Evolutionary conservation across 2,329 filamentous ascomycete genomes (phyloP).

Genomic region (Geosmithia morbida): DNA sequence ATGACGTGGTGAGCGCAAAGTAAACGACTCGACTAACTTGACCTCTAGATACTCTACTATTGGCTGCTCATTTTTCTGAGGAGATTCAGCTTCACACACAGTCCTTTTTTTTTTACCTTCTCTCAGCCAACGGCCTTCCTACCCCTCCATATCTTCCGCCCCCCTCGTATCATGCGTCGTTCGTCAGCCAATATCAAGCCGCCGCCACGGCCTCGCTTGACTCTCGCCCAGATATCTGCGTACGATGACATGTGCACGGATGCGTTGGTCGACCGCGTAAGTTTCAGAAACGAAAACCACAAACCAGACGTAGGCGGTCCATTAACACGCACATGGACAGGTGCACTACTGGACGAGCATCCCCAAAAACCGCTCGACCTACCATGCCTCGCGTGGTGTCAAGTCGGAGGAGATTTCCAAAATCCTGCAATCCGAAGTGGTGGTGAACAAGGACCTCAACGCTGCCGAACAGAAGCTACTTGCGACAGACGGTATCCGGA

Average conservation of each 20-base stretch:
- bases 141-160: neutral
- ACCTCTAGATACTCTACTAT: neutral
- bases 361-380: slow-evolving; percentile 82
- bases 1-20: neutral
- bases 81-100: neutral
- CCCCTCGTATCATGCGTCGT: neutral
- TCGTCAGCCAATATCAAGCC: neutral
- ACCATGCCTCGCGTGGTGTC: slow-evolving; percentile 70
- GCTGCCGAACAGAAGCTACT: slow-evolving; percentile 62
- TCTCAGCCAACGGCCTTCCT: neutral
- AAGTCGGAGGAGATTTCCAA: slow-evolving; percentile 47
- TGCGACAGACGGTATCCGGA: slow-evolving; percentile 56
- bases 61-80: neutral
- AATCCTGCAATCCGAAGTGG: slow-evolving; percentile 49
- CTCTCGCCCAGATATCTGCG: slow-evolving; percentile 71
- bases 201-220: slow-evolving; percentile 38
- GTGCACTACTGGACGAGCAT: slow-evolving; percentile 94
- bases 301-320: no score
- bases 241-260: slow-evolving; percentile 97
- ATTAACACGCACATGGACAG: slow-evolving; percentile 28
- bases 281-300: slow-evolving; percentile 16
- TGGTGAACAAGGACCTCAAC: slow-evolving; percentile 58
- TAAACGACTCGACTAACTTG: neutral
- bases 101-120: neutral
- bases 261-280: slow-evolving; percentile 85